Evolutionary conservation across 441 rosid genomes (phyloP).

Genomic region (Aleurites moluccanus): DNA sequence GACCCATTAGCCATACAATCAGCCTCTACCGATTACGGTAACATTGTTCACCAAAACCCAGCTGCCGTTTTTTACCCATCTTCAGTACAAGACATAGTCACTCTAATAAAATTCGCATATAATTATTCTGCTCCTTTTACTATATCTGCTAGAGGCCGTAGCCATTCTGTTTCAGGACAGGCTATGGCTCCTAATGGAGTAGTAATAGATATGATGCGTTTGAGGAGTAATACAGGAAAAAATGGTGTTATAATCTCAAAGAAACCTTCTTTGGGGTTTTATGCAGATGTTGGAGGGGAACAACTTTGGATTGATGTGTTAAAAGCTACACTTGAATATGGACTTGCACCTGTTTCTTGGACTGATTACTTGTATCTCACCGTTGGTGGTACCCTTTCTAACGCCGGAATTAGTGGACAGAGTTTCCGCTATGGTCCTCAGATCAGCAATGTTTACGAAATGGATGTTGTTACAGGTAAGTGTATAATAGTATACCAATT

Average conservation of each 20-base stretch:
- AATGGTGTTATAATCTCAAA: slow-evolving; percentile 33
- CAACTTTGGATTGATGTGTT: slow-evolving; percentile 85
- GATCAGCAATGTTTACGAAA: slow-evolving; percentile 75
- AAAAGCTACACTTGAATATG: slow-evolving; percentile 44
- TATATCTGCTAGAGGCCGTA: slow-evolving; percentile 78
- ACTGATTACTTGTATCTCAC: slow-evolving; percentile 85
- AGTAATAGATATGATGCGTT: slow-evolving; percentile 68
- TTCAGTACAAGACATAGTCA: slow-evolving; percentile 43
- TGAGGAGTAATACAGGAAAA: slow-evolving; percentile 34
- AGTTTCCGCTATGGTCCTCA: slow-evolving; percentile 85
- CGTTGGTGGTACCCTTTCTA: slow-evolving; percentile 93
- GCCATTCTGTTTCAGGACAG: slow-evolving; percentile 80
- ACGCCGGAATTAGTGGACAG: slow-evolving; percentile 93
- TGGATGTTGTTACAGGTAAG: slow-evolving; percentile 87
- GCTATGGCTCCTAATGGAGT: slow-evolving; percentile 68
- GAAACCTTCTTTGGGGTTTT: slow-evolving; percentile 29
- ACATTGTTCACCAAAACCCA: slow-evolving; percentile 50
- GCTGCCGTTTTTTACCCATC: slow-evolving; percentile 72
- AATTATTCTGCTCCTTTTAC: slow-evolving; percentile 38
- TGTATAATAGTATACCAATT: neutral
- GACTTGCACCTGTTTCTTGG: slow-evolving; percentile 77
- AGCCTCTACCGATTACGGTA: slow-evolving; percentile 71
- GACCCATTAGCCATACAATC: slow-evolving; percentile 45
- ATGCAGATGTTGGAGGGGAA: slow-evolving; percentile 82
- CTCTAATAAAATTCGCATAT: slow-evolving; percentile 50